Evolutionary conservation across 805 yeast species (phyloP).

Genomic region (Wickerhamiella brachini): DNA sequence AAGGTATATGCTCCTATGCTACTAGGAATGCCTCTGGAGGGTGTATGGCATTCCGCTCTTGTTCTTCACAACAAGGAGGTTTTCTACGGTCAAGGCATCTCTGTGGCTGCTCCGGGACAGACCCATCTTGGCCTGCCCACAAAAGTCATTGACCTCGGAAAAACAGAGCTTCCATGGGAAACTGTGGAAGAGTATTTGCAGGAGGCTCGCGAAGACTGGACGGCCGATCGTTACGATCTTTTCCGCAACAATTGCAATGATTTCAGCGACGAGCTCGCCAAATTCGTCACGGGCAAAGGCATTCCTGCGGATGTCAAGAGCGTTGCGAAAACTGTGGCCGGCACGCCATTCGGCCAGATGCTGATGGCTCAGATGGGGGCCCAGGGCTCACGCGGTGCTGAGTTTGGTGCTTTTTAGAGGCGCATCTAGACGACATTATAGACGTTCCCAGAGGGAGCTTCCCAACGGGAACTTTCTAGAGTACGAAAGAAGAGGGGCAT

Average conservation of each 20-base stretch:
- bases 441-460: too few species aligned
- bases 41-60: constrained; percentile 50
- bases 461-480: too few species aligned
- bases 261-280: constrained; percentile 43
- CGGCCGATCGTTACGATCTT: constrained; percentile 38
- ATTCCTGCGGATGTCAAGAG: constrained; percentile 40
- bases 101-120: constrained; percentile 33
- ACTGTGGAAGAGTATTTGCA: constrained; percentile 39
- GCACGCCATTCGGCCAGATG: constrained; percentile 39
- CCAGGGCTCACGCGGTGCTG: neutral
- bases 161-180: constrained; percentile 38
- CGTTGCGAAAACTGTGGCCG: constrained; percentile 39
- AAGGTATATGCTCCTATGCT: constrained; percentile 26
- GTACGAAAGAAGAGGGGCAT: too few species aligned
- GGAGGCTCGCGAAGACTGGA: constrained; percentile 32
- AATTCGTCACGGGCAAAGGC: constrained; percentile 42
- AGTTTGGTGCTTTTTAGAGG: constrained; percentile 1
- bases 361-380: constrained; percentile 26
- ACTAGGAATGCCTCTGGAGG: constrained; percentile 41
- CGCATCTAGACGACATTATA: too few species aligned
- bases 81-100: constrained; percentile 48
- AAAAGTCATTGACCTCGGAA: constrained; percentile 40
- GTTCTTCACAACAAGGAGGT: constrained; percentile 44
- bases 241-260: constrained; percentile 58
- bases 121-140: constrained; percentile 49